These are phyloP conservation scores for Eucalyptus paniculata DNA, from an alignment of 345 rosid genomes.

Conservation along the genomic window DNA sequence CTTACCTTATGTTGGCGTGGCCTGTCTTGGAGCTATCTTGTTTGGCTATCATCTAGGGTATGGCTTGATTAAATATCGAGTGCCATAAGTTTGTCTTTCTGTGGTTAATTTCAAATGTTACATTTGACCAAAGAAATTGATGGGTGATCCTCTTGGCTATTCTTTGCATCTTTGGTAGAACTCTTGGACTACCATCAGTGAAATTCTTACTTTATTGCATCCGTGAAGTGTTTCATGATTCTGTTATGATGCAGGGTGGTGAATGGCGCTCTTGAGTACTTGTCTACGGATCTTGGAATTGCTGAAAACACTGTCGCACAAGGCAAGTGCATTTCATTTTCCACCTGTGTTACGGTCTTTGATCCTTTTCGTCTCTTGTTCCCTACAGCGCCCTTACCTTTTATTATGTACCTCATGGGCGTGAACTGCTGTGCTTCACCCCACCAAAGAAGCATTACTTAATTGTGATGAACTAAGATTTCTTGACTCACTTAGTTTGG, in stretches of 20 bases:
- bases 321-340: constrained; percentile 35
- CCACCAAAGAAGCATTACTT: not conserved
- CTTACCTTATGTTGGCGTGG: constrained; percentile 83
- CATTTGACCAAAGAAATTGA: not conserved
- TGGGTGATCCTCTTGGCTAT: not conserved
- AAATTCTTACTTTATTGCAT: not conserved
- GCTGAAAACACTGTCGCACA: constrained; percentile 75
- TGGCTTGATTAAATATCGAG: not conserved
- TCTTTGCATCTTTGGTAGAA: not conserved
- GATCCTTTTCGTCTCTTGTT: not conserved
- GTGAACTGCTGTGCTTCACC: not conserved
- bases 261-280: constrained; percentile 94
- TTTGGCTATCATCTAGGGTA: constrained; percentile 99
- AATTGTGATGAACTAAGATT: not conserved
- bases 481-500: not conserved
- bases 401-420: not conserved
- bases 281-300: constrained; percentile 91
- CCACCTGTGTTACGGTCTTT: not conserved
- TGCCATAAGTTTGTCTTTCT: not conserved
- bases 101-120: not conserved
- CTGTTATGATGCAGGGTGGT: constrained; percentile 52
- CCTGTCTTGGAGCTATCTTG: constrained; percentile 90
- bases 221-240: not conserved
- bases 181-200: not conserved
- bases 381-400: not conserved